Evolutionary conservation across 1,284 basidiomycete species (phyloP).

Genomic region (Neonothopanus nambi): DNA sequence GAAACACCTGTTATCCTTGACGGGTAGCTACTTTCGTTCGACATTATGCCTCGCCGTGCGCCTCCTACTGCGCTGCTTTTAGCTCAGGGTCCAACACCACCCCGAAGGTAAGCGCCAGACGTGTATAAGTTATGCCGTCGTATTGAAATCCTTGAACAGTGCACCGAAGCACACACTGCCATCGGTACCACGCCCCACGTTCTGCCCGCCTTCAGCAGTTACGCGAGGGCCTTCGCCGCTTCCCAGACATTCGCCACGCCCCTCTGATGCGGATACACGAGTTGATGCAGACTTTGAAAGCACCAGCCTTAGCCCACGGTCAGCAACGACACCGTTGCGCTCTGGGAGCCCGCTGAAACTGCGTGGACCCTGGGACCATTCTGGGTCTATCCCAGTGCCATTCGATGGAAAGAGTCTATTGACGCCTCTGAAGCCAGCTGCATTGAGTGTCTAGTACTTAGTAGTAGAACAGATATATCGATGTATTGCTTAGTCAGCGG

Average conservation of each 20-base stretch:
- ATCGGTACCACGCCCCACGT: constrained; percentile 51
- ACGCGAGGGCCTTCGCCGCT: constrained; percentile 28
- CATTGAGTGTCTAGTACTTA: constrained; percentile 21
- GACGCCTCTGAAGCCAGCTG: constrained; percentile 47
- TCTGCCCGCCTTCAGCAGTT: constrained; percentile 36
- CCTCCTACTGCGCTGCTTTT: constrained; percentile 62
- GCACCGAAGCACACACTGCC: constrained; percentile 59
- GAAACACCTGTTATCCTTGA: constrained; percentile 1
- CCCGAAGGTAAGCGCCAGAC: constrained; percentile 37
- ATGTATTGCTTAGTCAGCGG: not conserved
- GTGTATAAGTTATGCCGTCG: not conserved
- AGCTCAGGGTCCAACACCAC: constrained; percentile 54
- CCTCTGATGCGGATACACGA: constrained; percentile 11
- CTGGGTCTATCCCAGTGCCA: constrained; percentile 39
- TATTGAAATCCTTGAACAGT: constrained; percentile 23
- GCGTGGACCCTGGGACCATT: constrained; percentile 62
- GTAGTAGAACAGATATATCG: not conserved
- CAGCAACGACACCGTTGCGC: not conserved
- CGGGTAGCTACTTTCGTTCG: constrained; percentile 13
- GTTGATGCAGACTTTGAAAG: constrained; percentile 2
- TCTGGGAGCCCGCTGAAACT: constrained; percentile 19
- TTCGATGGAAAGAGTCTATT: constrained; percentile 50
- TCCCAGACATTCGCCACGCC: constrained; percentile 9
- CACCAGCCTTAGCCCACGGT: not conserved
- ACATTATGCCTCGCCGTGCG: constrained; percentile 57